Conservation (phyloP, 116 monocot species). For the Thalassia testudinum region DNA sequence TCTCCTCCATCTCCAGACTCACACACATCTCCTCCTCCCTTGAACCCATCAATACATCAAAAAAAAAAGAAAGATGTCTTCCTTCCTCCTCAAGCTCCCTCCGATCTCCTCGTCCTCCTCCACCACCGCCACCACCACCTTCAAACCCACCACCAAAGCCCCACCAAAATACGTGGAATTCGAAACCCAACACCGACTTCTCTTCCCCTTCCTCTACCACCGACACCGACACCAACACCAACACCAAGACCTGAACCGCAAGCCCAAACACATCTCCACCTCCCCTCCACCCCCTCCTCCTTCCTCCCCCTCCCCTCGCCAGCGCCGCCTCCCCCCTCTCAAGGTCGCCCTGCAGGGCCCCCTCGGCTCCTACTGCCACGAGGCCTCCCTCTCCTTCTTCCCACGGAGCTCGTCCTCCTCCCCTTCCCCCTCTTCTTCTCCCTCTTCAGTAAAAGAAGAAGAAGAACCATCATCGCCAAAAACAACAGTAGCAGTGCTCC, state of each 20-base stretch:
- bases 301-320: neutral
- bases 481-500: too few relatives aligned
- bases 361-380: constrained; percentile 64
- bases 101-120: neutral
- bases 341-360: constrained; percentile 57
- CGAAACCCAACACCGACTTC: constrained; percentile 37
- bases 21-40: too few relatives aligned
- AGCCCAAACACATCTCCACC: neutral
- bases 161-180: constrained; percentile 20
- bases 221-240: neutral
- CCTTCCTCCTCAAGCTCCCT: too few relatives aligned
- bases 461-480: too few relatives aligned
- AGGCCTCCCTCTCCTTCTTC: constrained; percentile 27
- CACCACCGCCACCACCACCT: neutral
- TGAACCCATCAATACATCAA: too few relatives aligned
- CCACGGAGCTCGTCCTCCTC: constrained; percentile 3
- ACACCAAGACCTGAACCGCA: too few relatives aligned
- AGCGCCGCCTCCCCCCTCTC: constrained; percentile 13
- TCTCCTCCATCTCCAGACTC: too few relatives aligned
- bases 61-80: too few relatives aligned
- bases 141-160: constrained; percentile 2
- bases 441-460: too few relatives aligned
- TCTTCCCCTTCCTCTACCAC: neutral
- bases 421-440: constrained; percentile 33
- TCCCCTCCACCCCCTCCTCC: neutral